Conservation (phyloP, 2,329 filamentous ascomycete genomes). For the Simplicillium aogashimaense region DNA sequence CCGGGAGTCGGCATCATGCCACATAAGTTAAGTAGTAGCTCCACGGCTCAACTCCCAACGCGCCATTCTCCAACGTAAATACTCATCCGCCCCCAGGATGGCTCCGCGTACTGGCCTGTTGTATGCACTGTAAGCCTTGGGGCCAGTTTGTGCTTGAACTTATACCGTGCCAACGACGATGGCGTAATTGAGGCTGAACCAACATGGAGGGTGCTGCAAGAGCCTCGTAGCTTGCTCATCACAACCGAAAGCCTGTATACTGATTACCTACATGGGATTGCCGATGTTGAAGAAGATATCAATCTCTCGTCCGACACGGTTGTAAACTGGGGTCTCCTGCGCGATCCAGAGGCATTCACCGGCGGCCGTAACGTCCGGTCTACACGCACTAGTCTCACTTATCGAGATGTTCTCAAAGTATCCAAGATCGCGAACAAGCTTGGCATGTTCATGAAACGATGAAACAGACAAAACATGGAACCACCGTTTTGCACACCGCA, state of each 20-base stretch:
- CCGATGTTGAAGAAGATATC: constrained; percentile 55
- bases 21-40: constrained; percentile 52
- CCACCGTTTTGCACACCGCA: constrained; percentile 1
- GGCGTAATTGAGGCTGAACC: constrained; percentile 44
- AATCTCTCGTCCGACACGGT: constrained; percentile 51
- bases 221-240: constrained; percentile 70
- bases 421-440: constrained; percentile 63
- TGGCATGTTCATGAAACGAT: constrained; percentile 36
- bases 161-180: constrained; percentile 55
- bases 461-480: constrained; percentile 6
- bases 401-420: constrained; percentile 77
- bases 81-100: constrained; percentile 48
- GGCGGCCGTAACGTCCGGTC: constrained; percentile 46
- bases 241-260: constrained; percentile 61
- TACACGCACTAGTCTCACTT: constrained; percentile 65
- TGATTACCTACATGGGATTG: constrained; percentile 66
- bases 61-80: constrained; percentile 5
- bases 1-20: constrained; percentile 92
- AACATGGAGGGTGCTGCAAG: constrained; percentile 60
- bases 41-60: no score
- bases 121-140: constrained; percentile 89
- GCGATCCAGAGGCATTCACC: constrained; percentile 32
- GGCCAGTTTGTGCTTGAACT: constrained; percentile 64
- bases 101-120: constrained; percentile 73
- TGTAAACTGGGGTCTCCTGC: constrained; percentile 63